A percentile compares a stretch with the other conserved stretches of the same genome.
Evolutionary conservation across 192 early-diverging fungal species (phyloP).

Genomic region (Coemansia sp.): DNA sequence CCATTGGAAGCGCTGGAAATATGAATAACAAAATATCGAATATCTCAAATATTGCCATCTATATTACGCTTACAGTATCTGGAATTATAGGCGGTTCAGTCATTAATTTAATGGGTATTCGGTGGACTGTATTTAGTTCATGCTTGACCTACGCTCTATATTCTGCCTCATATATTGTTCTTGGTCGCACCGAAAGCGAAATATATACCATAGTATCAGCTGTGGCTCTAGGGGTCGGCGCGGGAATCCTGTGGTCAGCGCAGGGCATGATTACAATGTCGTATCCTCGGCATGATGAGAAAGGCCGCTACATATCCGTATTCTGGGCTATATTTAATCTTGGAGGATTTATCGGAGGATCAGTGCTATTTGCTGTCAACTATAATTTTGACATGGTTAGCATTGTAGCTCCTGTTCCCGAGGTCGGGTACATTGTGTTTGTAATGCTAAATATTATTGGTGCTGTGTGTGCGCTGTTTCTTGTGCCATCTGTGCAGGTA

Average conservation of each 20-base stretch:
- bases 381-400: conserved; percentile 37
- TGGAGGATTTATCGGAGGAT: conserved; percentile 72
- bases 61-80: conserved; percentile 67
- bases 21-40: conserved; percentile 55
- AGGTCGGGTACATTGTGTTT: conserved; percentile 73
- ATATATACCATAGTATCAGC: conserved; percentile 67
- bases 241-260: conserved; percentile 71
- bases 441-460: conserved; percentile 67
- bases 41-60: conserved; percentile 69
- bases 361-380: conserved; percentile 62
- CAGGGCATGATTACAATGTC: conserved; percentile 76
- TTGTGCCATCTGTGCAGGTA: conserved; percentile 61
- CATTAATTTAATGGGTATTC: conserved; percentile 74
- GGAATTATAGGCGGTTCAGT: conserved; percentile 68
- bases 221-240: conserved; percentile 73
- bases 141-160: conserved; percentile 69
- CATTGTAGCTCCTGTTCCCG: conserved; percentile 37
- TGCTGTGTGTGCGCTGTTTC: conserved; percentile 57
- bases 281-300: conserved; percentile 71
- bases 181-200: conserved; percentile 55
- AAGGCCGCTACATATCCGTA: conserved; percentile 74
- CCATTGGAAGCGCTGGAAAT: conserved; percentile 60
- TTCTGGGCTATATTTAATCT: conserved; percentile 83
- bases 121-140: conserved; percentile 63
- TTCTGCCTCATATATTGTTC: conserved; percentile 63